These are phyloP conservation scores for Metschnikowia koreensis DNA, from an alignment of 805 yeast species.

Conservation along the genomic window DNA sequence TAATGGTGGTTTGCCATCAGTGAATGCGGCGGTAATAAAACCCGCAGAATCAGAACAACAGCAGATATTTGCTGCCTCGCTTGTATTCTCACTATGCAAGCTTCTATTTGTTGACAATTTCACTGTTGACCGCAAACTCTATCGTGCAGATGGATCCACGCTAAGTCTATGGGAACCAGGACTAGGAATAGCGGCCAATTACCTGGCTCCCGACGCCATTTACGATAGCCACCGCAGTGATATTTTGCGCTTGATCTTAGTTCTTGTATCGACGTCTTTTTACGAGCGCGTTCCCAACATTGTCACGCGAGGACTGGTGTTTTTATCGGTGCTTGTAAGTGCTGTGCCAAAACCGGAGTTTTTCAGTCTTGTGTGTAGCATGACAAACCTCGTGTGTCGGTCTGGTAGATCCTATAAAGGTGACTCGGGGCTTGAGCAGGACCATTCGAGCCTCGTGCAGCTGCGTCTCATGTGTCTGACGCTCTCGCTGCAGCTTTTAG, in stretches of 20 bases:
- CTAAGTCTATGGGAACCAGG: slow-evolving; percentile 77
- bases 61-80: slow-evolving; percentile 1
- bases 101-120: slow-evolving; percentile 59
- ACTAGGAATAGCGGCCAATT: slow-evolving; percentile 48
- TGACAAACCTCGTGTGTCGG: slow-evolving; percentile 62
- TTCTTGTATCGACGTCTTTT: slow-evolving; percentile 60
- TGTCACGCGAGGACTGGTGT: slow-evolving; percentile 56
- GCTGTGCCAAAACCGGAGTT: slow-evolving; percentile 48
- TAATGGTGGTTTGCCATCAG: not conserved
- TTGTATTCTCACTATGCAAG: slow-evolving; percentile 27
- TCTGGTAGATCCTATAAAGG: slow-evolving; percentile 38
- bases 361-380: slow-evolving; percentile 60
- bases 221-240: slow-evolving; percentile 68
- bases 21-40: not conserved
- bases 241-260: slow-evolving; percentile 57
- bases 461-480: slow-evolving; percentile 49
- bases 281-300: slow-evolving; percentile 46
- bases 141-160: not conserved
- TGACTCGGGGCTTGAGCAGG: slow-evolving; percentile 46
- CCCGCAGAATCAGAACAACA: not conserved
- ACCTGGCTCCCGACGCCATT: slow-evolving; percentile 24
- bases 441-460: slow-evolving; percentile 31
- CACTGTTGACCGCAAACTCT: slow-evolving; percentile 35
- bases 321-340: slow-evolving; percentile 53
- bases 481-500: slow-evolving; percentile 59